Evolutionary conservation across 83 land plant genomes (phyloP), one percentile per base, ranked within the genome.

Genomic region (Picea mariana): DNA sequence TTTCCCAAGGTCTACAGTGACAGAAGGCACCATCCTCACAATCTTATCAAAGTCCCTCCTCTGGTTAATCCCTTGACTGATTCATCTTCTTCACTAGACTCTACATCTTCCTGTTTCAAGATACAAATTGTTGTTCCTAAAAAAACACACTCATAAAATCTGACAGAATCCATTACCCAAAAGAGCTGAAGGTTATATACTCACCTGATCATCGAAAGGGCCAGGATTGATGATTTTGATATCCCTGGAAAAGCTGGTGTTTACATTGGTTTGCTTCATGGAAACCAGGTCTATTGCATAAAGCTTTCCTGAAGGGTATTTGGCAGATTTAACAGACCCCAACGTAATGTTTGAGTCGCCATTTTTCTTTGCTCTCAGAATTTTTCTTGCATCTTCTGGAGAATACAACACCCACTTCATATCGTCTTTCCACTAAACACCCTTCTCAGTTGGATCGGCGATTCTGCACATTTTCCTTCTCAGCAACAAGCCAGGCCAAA

Each of bases 371-470:
- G 20, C 34, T 31, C 34, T 31, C 34, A 27, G 34, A 31, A 31
- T 31, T 31, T 31, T 31, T 31, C 34, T 31, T 38, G 42, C 71
- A 1, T 13, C 4, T 12, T 27, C 40, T 26, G 17, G 18, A 1
- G 42, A 17, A 31, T 67, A 67, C 0, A 31, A 0, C 0, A 67
- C 42, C 71, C 71, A 67, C 18, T 67, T 31, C 0, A 0, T 5
- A 11, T 67, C 40, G 1, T 67, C 71, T 4, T 31, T 67, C 71
- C 71, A 67, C 71, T 42, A 67, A 27, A 67, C 71, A 15, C 71
- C 71, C 42, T 67, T 67, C 24, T 67, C 71, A 12, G 42, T 67
- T 67, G 71, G 71, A 67, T 67, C 42, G 18, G 23, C 31, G 71
- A 67, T 67, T 31, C 3, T 67, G 18, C 40, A 13, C 71, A 8